Percentiles rank a stretch among this genome's conserved stretches.
phyloP scores from a whole-genome alignment of 306 rosid species.

The Corylus heterophylla region DNA sequence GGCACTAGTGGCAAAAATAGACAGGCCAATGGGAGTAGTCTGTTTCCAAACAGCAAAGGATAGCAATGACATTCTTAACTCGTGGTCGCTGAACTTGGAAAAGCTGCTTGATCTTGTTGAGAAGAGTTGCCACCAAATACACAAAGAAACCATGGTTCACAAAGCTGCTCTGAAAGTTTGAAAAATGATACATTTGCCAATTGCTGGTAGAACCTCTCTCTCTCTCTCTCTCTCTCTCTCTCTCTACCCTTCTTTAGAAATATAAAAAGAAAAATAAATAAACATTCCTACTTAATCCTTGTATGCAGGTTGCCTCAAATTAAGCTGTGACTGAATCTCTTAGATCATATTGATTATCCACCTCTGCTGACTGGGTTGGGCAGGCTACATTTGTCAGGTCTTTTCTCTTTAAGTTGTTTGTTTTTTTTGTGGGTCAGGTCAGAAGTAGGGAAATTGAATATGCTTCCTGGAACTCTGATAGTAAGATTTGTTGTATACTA shows the following conservation, averaged over 20 bases:
- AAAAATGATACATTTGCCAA: slow-evolving; percentile 15
- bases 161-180: slow-evolving; percentile 77
- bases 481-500: slow-evolving; percentile 49
- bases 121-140: slow-evolving; percentile 96
- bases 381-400: slow-evolving; percentile 22
- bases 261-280: not conserved
- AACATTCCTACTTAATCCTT: not conserved
- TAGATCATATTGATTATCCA: slow-evolving; percentile 23
- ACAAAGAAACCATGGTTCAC: slow-evolving; percentile 95
- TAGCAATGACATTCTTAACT: slow-evolving; percentile 81
- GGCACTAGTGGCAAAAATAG: slow-evolving; percentile 89
- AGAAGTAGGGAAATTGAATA: slow-evolving; percentile 31
- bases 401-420: slow-evolving; percentile 22
- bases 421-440: slow-evolving; percentile 22
- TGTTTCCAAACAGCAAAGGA: slow-evolving; percentile 88
- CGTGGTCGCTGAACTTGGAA: slow-evolving; percentile 94
- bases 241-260: not conserved
- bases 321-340: slow-evolving; percentile 25
- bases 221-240: not conserved
- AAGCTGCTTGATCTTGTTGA: slow-evolving; percentile 94
- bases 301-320: slow-evolving; percentile 34
- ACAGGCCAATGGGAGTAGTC: slow-evolving; percentile 82
- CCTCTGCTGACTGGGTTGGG: slow-evolving; percentile 17
- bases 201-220: slow-evolving; percentile 15
- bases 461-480: slow-evolving; percentile 33